Base-by-base conservation (phyloP, 192 early-diverging fungal genomes). In the Coemansia sp. region DNA sequence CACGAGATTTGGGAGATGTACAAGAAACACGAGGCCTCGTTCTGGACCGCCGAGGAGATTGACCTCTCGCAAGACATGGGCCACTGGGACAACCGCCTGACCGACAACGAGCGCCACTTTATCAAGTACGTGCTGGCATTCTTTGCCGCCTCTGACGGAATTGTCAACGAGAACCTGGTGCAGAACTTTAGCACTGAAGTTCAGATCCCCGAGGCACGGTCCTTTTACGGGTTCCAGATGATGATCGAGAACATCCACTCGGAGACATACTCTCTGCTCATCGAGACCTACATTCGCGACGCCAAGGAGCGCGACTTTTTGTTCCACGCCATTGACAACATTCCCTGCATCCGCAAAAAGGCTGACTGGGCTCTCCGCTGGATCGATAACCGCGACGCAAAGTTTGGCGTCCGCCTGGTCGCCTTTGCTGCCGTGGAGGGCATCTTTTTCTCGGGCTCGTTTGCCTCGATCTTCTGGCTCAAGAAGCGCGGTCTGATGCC, bases 401-500 rank as follows among this genome's bases (percentile, higher is more conserved):
- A 91, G 44, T 99, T 97, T 87, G 95, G 93, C 61, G 91, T 95
- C 68, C 91, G 97, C 61, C 85, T 98, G 49, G 89, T 97, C 46
- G 97, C 96, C 61, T 99, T 99, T 87, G 96, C 96, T 52, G 96
- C 94, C 22, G 95, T 99, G 16, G 97, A 98, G 77, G 97, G 97
- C 57, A 97, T 98, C 80, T 98, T 98, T 88, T 98, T 97, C 86
- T 95, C 93, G 69, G 97, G 95, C 13, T 91, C 97, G 18, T 98
- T 98, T 80, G 95, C 97, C 2, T 89, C 97, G 29, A 99, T 99
- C 87, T 99, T 99, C 76, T 99, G 96, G 96, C 92, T 99, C 78
- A 99, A 98, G 92, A 99, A 99, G 89, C 93, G 96, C 72, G 97
- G 96, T 20, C 80, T 98, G 67, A 97, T 97, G 96, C 95, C 95